These are phyloP conservation scores for Cladobotryum protrusum DNA, from an alignment of 2,329 filamentous ascomycete genomes.

Conservation along the genomic window DNA sequence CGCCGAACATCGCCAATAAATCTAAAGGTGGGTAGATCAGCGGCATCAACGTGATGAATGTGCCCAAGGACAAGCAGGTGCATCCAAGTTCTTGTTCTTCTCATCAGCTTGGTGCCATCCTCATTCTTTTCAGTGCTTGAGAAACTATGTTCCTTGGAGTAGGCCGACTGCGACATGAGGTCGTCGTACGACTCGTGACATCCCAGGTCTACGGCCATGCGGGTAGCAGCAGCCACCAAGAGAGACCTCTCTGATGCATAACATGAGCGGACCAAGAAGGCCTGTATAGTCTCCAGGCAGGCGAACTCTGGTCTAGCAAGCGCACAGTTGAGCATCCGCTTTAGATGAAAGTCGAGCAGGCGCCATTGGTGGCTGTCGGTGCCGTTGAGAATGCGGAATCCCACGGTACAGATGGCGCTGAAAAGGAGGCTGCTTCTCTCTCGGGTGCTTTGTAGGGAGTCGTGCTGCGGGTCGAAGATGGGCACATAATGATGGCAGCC, in stretches of 20 bases:
- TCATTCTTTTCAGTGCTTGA: conserved; percentile 15
- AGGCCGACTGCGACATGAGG: conserved; percentile 20
- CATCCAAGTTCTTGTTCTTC: conserved; percentile 44
- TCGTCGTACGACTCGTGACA: conserved; percentile 38
- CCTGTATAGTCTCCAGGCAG: conserved; percentile 44
- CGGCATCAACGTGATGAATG: conserved; percentile 39
- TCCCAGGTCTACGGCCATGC: conserved; percentile 44
- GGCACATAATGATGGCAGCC: conserved; percentile 24
- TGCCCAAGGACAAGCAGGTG: conserved; percentile 47
- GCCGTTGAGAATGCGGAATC: conserved; percentile 39
- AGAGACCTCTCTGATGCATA: conserved; percentile 47
- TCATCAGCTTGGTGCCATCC: conserved; percentile 27
- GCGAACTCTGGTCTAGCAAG: conserved; percentile 20
- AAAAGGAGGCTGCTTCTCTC: conserved; percentile 43
- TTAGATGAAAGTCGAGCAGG: conserved; percentile 37
- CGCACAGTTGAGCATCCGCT: conserved; percentile 36
- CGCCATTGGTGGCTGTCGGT: conserved; percentile 34
- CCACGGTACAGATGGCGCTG: conserved; percentile 45
- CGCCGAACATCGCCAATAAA: conserved; percentile 39
- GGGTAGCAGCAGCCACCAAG: conserved; percentile 42
- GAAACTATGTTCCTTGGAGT: not conserved
- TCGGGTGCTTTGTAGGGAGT: conserved; percentile 40
- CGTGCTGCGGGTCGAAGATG: conserved; percentile 25
- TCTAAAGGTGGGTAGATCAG: conserved; percentile 18
- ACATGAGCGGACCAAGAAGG: conserved; percentile 44